Base-by-base conservation (phyloP, 177 flowering plant genomes). In the Vitis hybrid region DNA sequence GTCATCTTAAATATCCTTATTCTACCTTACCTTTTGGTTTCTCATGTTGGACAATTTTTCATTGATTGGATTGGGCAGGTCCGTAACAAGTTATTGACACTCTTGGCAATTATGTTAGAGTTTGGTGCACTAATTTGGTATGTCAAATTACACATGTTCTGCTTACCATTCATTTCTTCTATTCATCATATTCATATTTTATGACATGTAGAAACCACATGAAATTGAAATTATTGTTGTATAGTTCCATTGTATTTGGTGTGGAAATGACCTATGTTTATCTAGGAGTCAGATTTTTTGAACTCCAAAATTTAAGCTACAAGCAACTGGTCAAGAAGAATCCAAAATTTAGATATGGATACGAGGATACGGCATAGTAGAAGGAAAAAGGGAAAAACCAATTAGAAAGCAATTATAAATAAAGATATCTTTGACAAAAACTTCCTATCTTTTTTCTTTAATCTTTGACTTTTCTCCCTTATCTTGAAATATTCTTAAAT, bases 61-160 rank as follows among this genome's bases (percentile, higher is more conserved):
- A 57, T 13, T 48, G 19, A 72, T 54, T 65, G 51, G 21, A 62
- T 62, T 56, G 35, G 27, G 60, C 92, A 94, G 98, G 93, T 86
- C 64, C 94, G 80, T 71, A 94, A 81, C 89, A 94, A 92, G 86
- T 80, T 91, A 35, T 83, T 94, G 79, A 92, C 98, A 19, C 85
- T 94, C 59, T 60, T 94, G 69, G 94, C 94, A 27, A 87, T 94
- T 61, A 73, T 87, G 52, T 74, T 94, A 64, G 97, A 94, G 78
- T 94, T 94, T 77, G 90, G 96, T 65, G 94, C 92, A 27, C 93
- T 94, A 13, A 74, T 91, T 57, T 94, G 98, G 98, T 94, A 83
- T 30, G 87, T 74, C 21, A 1, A 17, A 56, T 8, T 27, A 17
- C 12, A 2, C 1, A 21, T 19, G 13, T 14, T 55, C n/a, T 21